phyloP scores from a whole-genome alignment of 164 flowering plant genomes.

The Akebia trifoliata region DNA sequence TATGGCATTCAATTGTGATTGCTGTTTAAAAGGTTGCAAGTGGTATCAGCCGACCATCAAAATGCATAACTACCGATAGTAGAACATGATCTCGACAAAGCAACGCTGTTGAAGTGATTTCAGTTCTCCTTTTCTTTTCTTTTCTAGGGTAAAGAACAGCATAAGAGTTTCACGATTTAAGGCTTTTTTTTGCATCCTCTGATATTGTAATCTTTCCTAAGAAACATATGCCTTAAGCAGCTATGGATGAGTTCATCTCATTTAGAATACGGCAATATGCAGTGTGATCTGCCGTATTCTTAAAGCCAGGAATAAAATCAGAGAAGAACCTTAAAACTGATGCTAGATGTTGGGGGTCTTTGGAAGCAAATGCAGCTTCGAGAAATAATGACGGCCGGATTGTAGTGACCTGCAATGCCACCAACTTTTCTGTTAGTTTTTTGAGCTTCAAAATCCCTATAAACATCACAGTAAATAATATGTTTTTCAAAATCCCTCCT shows the following conservation, averaged over 20 bases:
- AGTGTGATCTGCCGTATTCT: conserved; percentile 52
- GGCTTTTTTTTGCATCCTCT: not conserved
- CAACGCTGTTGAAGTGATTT: too few species aligned
- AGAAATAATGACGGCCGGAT: conserved; percentile 84
- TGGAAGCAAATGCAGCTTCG: conserved; percentile 74
- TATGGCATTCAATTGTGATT: too few species aligned
- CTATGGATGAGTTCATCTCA: conserved; percentile 19
- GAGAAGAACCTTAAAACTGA: conserved; percentile 80
- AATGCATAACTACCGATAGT: too few species aligned
- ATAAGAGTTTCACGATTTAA: not conserved
- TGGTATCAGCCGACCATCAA: too few species aligned
- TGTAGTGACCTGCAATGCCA: conserved; percentile 55
- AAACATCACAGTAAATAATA: not conserved
- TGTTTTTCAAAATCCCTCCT: too few species aligned
- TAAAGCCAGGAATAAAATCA: conserved; percentile 80
- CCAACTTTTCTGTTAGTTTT: not conserved
- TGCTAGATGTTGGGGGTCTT: conserved; percentile 70
- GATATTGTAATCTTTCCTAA: too few species aligned
- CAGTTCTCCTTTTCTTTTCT: too few species aligned
- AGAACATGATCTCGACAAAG: too few species aligned
- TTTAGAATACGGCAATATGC: conserved; percentile 46
- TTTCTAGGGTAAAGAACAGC: too few species aligned
- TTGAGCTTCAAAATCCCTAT: not conserved
- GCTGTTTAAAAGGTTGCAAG: too few species aligned
- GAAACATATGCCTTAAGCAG: conserved; percentile 6